A percentile compares a stretch with the other conserved stretches of the same genome.
Conservation (phyloP, 768 basidiomycete species). For the Phaeotremella fagi region DNA sequence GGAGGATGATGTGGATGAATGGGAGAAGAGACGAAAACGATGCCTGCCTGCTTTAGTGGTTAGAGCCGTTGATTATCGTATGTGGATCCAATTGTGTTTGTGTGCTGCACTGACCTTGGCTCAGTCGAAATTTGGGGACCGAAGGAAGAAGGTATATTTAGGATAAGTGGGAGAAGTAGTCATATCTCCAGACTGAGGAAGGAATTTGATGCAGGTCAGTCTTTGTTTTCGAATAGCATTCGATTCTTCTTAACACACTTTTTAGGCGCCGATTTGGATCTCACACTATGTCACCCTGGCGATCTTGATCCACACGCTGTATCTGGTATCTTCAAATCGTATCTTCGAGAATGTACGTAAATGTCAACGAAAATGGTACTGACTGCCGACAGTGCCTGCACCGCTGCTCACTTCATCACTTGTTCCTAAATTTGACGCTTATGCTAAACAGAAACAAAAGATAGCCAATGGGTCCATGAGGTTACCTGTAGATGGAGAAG, state of each 20-base stretch:
- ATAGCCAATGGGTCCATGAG: conserved; percentile 52
- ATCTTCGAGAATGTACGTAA: conserved; percentile 79
- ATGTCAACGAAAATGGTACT: conserved; percentile 4
- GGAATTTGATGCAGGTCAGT: conserved; percentile 74
- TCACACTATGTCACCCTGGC: conserved; percentile 69
- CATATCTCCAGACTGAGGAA: conserved; percentile 69
- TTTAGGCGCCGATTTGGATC: conserved; percentile 77
- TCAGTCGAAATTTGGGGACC: conserved; percentile 44
- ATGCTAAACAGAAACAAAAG: conserved; percentile 52
- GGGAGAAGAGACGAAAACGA: conserved; percentile 19
- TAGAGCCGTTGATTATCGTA: conserved; percentile 43
- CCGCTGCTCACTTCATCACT: conserved; percentile 72
- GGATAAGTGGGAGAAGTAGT: conserved; percentile 75
- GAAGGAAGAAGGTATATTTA: conserved; percentile 51
- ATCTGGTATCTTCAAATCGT: conserved; percentile 86
- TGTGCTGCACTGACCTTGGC: conserved; percentile 2
- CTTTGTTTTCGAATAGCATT: not conserved
- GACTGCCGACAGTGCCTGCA: conserved; percentile 64
- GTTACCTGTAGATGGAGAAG: not conserved
- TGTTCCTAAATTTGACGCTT: conserved; percentile 71
- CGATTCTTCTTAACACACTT: conserved; percentile 10
- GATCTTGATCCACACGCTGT: conserved; percentile 94
- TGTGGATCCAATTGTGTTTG: conserved; percentile 6
- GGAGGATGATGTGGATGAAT: conserved; percentile 9
- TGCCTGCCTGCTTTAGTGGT: conserved; percentile 42